Evolutionary conservation across 371 early-diverging fungal species (phyloP).

Genomic region (Lichtheimia hyalospora): DNA sequence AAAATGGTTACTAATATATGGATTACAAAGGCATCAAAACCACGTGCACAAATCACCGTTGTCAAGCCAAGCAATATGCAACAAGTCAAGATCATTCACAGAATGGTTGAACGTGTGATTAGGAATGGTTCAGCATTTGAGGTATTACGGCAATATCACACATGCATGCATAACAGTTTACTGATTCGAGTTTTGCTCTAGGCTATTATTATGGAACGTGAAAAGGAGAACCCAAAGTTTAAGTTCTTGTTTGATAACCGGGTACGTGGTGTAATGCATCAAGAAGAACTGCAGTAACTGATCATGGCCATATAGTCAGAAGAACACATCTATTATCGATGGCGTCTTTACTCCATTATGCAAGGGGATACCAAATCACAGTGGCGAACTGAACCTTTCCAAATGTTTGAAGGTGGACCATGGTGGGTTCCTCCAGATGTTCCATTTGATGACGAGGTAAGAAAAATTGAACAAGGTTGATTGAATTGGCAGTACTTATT

Average conservation of each 20-base stretch:
- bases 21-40: background rate
- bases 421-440: constrained; percentile 86
- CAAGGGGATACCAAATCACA: constrained; percentile 77
- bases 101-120: constrained; percentile 82
- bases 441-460: constrained; percentile 70
- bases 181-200: constrained; percentile 7
- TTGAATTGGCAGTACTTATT: background rate
- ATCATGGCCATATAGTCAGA: constrained; percentile 40
- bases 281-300: background rate
- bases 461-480: background rate
- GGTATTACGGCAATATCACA: constrained; percentile 8
- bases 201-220: constrained; percentile 68
- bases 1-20: background rate
- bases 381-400: constrained; percentile 84
- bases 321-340: constrained; percentile 90
- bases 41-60: constrained; percentile 64
- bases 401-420: constrained; percentile 85
- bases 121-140: constrained; percentile 80
- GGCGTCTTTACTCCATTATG: constrained; percentile 88
- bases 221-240: constrained; percentile 65
- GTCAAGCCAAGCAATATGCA: constrained; percentile 61
- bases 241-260: constrained; percentile 71
- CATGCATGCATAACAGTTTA: background rate
- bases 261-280: constrained; percentile 35
- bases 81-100: constrained; percentile 74